These are phyloP conservation scores for Ceratocystis eucalypticola DNA, from an alignment of 2,329 filamentous ascomycete species.

Conservation along the genomic window DNA sequence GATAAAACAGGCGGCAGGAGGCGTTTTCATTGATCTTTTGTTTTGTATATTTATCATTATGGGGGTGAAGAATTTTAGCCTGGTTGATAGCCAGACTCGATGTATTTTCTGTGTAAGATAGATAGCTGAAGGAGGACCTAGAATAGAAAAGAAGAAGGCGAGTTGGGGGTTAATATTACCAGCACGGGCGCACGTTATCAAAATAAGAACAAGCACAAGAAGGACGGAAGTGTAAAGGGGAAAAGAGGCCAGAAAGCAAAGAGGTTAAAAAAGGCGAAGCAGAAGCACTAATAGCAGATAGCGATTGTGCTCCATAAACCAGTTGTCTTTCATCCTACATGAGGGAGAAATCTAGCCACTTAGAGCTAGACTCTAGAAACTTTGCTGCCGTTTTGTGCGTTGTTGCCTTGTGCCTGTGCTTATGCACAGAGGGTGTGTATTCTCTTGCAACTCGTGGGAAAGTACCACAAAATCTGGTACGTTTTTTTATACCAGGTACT, in stretches of 20 bases:
- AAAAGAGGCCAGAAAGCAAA: no score
- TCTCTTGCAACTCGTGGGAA: neutral
- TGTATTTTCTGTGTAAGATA: constrained; percentile 2
- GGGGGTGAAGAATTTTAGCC: neutral
- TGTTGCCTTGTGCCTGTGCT: neutral
- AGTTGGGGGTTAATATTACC: neutral
- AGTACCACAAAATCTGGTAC: neutral
- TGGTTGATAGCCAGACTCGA: neutral
- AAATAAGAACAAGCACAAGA: no score
- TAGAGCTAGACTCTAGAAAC: neutral
- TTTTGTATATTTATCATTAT: neutral
- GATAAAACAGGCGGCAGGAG: neutral
- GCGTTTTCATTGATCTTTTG: neutral
- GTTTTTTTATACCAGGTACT: neutral
- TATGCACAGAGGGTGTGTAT: neutral
- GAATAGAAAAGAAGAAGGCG: neutral
- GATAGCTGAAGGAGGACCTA: neutral
- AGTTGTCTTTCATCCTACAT: no score
- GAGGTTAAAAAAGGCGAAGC: no score
- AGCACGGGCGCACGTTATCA: no score
- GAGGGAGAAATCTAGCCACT: no score
- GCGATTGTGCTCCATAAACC: no score
- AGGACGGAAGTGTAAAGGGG: no score
- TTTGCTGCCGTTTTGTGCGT: neutral
- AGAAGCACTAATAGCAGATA: no score